A percentile compares a stretch with the other conserved stretches of the same genome.
Evolutionary conservation across 257 asterid species (phyloP).

Genomic region (Solanum megistacrolobum): DNA sequence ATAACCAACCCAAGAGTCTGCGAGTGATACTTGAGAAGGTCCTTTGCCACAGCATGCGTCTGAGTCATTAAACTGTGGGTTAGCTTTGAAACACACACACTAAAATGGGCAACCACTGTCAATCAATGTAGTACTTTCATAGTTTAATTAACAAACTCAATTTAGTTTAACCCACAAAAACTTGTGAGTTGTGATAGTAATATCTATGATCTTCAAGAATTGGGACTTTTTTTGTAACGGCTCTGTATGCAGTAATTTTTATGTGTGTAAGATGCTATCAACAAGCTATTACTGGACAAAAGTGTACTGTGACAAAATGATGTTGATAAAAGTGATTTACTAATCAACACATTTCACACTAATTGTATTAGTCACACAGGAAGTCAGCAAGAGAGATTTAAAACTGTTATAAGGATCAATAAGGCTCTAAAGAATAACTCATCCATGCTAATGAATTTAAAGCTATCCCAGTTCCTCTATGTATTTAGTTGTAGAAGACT

Average conservation of each 20-base stretch:
- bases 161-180: not conserved
- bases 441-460: not conserved
- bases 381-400: not conserved
- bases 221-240: not conserved
- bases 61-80: conserved; percentile 12
- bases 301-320: not conserved
- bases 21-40: conserved; percentile 77
- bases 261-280: not conserved
- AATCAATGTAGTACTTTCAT: not conserved
- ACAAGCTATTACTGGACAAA: not conserved
- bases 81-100: not conserved
- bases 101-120: not conserved
- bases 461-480: not conserved
- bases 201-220: not conserved
- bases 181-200: not conserved
- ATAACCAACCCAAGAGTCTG: conserved; percentile 74
- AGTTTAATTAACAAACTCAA: not conserved
- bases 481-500: not conserved
- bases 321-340: not conserved
- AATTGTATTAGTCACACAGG: not conserved
- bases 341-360: not conserved
- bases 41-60: conserved; percentile 95
- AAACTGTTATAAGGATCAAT: not conserved
- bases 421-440: not conserved
- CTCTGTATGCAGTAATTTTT: not conserved